These are phyloP conservation scores for Sporisorium reilianum DNA, from an alignment of 1,284 basidiomycete genomes.

Conservation along the genomic window DNA sequence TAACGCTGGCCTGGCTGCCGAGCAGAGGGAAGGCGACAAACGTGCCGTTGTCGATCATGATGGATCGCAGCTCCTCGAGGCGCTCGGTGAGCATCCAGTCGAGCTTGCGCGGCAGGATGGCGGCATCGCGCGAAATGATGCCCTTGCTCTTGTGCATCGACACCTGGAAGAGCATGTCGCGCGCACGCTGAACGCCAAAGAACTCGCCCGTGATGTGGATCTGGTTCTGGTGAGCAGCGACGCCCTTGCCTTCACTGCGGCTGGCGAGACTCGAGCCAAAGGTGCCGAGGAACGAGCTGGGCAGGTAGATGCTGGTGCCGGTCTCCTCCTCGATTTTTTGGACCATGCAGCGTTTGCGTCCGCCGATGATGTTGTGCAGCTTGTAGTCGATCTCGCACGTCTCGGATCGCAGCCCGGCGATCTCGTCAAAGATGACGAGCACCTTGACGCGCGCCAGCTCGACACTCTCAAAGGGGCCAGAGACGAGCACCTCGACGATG, in stretches of 20 bases:
- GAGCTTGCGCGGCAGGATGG: slow-evolving; percentile 92
- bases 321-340: slow-evolving; percentile 98
- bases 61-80: slow-evolving; percentile 85
- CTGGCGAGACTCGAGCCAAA: slow-evolving; percentile 71
- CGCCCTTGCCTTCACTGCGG: slow-evolving; percentile 68
- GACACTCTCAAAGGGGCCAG: slow-evolving; percentile 85
- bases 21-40: slow-evolving; percentile 93
- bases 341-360: slow-evolving; percentile 85
- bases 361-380: slow-evolving; percentile 89
- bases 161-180: slow-evolving; percentile 92
- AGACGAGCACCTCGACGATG: slow-evolving; percentile 89
- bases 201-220: slow-evolving; percentile 99
- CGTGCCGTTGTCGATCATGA: slow-evolving; percentile 96
- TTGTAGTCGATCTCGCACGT: slow-evolving; percentile 94
- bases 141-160: slow-evolving; percentile 90
- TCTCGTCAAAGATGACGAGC: slow-evolving; percentile 91
- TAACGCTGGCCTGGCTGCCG: slow-evolving; percentile 88
- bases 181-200: slow-evolving; percentile 91
- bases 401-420: slow-evolving; percentile 79
- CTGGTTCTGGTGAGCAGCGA: slow-evolving; percentile 75
- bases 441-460: slow-evolving; percentile 89
- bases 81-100: slow-evolving; percentile 98
- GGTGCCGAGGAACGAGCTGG: slow-evolving; percentile 88
- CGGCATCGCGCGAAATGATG: slow-evolving; percentile 90
- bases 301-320: slow-evolving; percentile 94